Base-by-base conservation (phyloP, 2,329 filamentous ascomycete genomes). In the Botrytis cinerea region DNA sequence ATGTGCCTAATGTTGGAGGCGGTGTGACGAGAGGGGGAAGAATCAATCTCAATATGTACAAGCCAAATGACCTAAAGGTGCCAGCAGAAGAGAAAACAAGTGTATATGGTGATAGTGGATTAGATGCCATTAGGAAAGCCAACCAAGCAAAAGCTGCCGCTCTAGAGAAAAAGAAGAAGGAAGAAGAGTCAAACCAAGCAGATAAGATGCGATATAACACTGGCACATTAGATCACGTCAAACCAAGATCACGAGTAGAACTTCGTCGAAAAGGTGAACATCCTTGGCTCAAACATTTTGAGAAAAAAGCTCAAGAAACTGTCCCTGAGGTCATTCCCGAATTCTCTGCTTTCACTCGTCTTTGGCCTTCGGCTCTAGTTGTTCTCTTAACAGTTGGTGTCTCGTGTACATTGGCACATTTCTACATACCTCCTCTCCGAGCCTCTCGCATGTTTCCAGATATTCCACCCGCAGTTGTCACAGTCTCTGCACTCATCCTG, bases 391-490 rank as follows among this genome's bases (percentile, higher is more conserved):
- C 88, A 10, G 73, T 88, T 32, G 83, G 82, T 1, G 82, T 82
- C 72, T 83, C 85, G 63, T 82, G 82, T 8, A 82, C 83, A 28
- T 83, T 87, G 60, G 83, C 85, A n/a, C 79, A 81, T 38, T 80
- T 86, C 62, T 90, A 90, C 79, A 83, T 86, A 73, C 87, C 88
- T 10, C 85, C 86, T 18, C 83, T 83, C 77, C 80, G 83, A 45
- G 78, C 78, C 7, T 79, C 85, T 73, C 84, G 91, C 67, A 77
- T 92, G 54, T 88, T 87, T 79, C 89, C 88, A 2, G 87, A 90
- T 59, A 82, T 91, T 2, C 87, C 90, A 1, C 88, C 90, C 2
- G 86, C 90, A 22, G 85, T 87, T 4, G 89, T 90, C 20, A 93
- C 93, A 4, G 84, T 93, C n/a, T 83, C 85, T 48, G 83, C 84